Percentiles rank a stretch among this genome's conserved stretches.
These are phyloP conservation scores for Aspergillus pseudonomiae DNA, from an alignment of 2,329 filamentous ascomycete genomes.

Conservation along the genomic window DNA sequence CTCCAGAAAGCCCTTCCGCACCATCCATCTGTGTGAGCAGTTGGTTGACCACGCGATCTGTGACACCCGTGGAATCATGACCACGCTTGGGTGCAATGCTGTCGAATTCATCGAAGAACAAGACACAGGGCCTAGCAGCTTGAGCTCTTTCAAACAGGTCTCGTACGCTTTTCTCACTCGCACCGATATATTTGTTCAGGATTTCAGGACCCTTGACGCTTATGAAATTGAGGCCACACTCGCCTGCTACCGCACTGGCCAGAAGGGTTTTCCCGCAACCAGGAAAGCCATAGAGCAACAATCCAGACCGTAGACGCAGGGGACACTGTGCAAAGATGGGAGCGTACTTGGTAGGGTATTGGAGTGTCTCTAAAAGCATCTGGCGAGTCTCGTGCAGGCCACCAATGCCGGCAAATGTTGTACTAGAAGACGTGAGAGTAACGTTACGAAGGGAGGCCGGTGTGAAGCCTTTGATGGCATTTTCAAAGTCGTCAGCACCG, in stretches of 20 bases:
- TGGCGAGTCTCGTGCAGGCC: slow-evolving; percentile 84
- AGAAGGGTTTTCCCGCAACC: slow-evolving; percentile 96
- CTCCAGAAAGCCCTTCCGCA: slow-evolving; percentile 89
- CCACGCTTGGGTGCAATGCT: slow-evolving; percentile 96
- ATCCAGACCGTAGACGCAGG: slow-evolving; percentile 86
- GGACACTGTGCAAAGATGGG: slow-evolving; percentile 97
- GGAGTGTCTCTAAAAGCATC: slow-evolving; percentile 89
- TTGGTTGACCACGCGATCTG: slow-evolving; percentile 97
- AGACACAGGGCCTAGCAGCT: slow-evolving; percentile 86
- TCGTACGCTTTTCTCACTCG: slow-evolving; percentile 92
- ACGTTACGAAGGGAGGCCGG: slow-evolving; percentile 94
- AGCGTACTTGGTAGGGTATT: slow-evolving; percentile 97
- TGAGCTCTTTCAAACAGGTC: slow-evolving; percentile 90
- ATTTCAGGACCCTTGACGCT: slow-evolving; percentile 98
- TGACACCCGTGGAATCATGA: slow-evolving; percentile 97
- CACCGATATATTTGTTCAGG: slow-evolving; percentile 98
- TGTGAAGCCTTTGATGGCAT: slow-evolving; percentile 87
- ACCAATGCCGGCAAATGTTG: slow-evolving; percentile 89
- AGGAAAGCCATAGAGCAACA: slow-evolving; percentile 91
- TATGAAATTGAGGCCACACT: slow-evolving; percentile 98
- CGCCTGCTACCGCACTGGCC: slow-evolving; percentile 93
- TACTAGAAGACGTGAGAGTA: slow-evolving; percentile 87
- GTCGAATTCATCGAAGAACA: slow-evolving; percentile 99
- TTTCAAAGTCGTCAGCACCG: slow-evolving; percentile 74
- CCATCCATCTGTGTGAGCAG: slow-evolving; percentile 98